Evolutionary conservation across 257 asterid species (phyloP), one percentile per base, ranked within the genome.

Genomic region (Ophiorrhiza pumila): DNA sequence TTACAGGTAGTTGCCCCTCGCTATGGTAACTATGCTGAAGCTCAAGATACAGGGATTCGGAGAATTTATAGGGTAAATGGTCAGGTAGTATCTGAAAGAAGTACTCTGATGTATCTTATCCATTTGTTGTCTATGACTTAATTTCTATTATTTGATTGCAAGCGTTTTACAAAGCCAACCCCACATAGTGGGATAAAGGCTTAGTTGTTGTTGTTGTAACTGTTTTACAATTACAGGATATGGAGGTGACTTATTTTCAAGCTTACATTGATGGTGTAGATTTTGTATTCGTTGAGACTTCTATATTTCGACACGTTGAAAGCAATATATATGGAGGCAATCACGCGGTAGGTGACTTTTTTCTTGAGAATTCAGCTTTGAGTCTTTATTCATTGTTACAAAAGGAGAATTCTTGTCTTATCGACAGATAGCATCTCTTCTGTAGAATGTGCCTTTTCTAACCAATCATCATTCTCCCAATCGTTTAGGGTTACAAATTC

Each of bases 191-290:
- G n/a, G n/a, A n/a, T n/a, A n/a, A n/a, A n/a, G n/a, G n/a, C n/a
- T n/a, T n/a, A n/a, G n/a, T n/a, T n/a, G n/a, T n/a, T n/a, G n/a
- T n/a, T n/a, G n/a, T n/a, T n/a, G n/a, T n/a, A n/a, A n/a, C n/a
- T 46, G 52, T 41, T 39, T 77, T 37, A 65, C 11, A 25, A 55
- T 46, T 80, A 86, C 91, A 95, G 99, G 97, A 92, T 84, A 71
- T 85, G 71, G 99, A 95, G 87, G 99, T 95, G 68, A 83, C 61
- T 68, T 95, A 85, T 85, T 92, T 88, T 89, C 99, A 92, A 0
- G 84, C 98, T 74, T 91, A 77, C 84, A 84, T 90, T 74, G 99
- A 95, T 80, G 97, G 98, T 32, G 98, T 95, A 39, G 99, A 95
- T 80, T 89, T 95, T 83, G 98, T 95, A 72, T 95, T 95, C 80